phyloP scores from a whole-genome alignment of 768 basidiomycete genomes.

The Mycena floridula region DNA sequence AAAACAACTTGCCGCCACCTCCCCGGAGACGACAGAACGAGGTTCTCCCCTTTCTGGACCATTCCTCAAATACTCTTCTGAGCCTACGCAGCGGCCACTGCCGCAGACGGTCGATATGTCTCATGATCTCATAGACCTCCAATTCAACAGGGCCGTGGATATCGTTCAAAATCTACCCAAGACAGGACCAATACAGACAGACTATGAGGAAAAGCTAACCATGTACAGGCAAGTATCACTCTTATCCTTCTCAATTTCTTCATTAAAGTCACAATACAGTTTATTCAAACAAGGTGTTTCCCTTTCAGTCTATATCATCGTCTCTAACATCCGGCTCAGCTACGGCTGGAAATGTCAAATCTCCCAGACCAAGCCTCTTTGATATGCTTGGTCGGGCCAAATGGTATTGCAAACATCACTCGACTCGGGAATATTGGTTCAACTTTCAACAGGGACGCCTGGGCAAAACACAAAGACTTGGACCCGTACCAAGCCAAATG shows the following conservation, averaged over 20 bases:
- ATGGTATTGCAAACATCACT: slow-evolving; percentile 45
- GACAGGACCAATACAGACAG: slow-evolving; percentile 92
- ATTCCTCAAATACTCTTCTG: no score
- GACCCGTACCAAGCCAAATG: slow-evolving; percentile 78
- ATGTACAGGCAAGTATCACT: slow-evolving; percentile 72
- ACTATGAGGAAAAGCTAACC: slow-evolving; percentile 89
- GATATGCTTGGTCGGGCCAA: slow-evolving; percentile 92
- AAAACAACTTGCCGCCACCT: no score
- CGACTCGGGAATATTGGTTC: neutral
- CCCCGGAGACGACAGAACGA: no score
- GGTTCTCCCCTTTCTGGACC: no score
- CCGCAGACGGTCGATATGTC: no score
- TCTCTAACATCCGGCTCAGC: slow-evolving; percentile 36
- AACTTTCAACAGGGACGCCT: slow-evolving; percentile 67
- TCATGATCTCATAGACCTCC: slow-evolving; percentile 64
- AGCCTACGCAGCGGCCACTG: no score
- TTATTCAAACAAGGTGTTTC: slow-evolving; percentile 85
- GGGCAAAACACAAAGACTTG: slow-evolving; percentile 88
- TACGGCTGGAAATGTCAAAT: slow-evolving; percentile 82
- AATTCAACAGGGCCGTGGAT: slow-evolving; percentile 92
- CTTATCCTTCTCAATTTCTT: neutral
- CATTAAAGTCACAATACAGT: slow-evolving; percentile 30
- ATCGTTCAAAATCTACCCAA: slow-evolving; percentile 91
- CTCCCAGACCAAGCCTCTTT: slow-evolving; percentile 76
- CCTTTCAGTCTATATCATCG: neutral